Percentiles rank a stretch among this genome's conserved stretches.
Evolutionary conservation across 2,329 filamentous ascomycete species (phyloP).

Genomic region (Daldinia sp.): DNA sequence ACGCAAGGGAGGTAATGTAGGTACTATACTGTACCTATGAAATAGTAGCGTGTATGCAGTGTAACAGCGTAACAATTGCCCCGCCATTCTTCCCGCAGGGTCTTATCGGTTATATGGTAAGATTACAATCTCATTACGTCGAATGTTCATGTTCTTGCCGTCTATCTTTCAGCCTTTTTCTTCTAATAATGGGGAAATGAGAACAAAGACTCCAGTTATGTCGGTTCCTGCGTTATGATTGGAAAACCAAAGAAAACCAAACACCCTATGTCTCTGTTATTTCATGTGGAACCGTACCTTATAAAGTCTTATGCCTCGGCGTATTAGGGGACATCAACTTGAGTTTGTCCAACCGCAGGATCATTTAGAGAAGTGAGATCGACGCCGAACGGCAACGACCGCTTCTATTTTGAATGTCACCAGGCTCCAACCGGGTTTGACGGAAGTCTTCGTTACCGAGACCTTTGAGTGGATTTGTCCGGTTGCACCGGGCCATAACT

Average conservation of each 20-base stretch:
- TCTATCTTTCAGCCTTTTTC: slow-evolving; percentile 4
- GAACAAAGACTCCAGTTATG: slow-evolving; percentile 23
- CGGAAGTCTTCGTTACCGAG: slow-evolving; percentile 28
- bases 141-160: slow-evolving; percentile 35
- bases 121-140: slow-evolving; percentile 42
- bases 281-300: slow-evolving; percentile 13
- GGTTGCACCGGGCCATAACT: slow-evolving; percentile 28
- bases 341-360: not conserved
- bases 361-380: slow-evolving; percentile 3
- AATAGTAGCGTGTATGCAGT: slow-evolving; percentile 21
- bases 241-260: not conserved
- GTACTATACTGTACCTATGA: not conserved
- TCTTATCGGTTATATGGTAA: slow-evolving; percentile 16
- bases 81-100: slow-evolving; percentile 25
- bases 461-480: slow-evolving; percentile 15
- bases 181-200: not conserved
- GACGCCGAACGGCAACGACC: slow-evolving; percentile 17
- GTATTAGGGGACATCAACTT: slow-evolving; percentile 4
- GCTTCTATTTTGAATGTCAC: slow-evolving; percentile 12
- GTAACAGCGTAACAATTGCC: slow-evolving; percentile 34
- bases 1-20: not conserved
- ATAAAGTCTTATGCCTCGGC: not conserved
- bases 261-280: not conserved
- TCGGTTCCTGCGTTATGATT: slow-evolving; percentile 2
- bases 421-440: slow-evolving; percentile 28